Conservation (phyloP, 495 filamentous ascomycete genomes). For the Trichoderma virens region DNA sequence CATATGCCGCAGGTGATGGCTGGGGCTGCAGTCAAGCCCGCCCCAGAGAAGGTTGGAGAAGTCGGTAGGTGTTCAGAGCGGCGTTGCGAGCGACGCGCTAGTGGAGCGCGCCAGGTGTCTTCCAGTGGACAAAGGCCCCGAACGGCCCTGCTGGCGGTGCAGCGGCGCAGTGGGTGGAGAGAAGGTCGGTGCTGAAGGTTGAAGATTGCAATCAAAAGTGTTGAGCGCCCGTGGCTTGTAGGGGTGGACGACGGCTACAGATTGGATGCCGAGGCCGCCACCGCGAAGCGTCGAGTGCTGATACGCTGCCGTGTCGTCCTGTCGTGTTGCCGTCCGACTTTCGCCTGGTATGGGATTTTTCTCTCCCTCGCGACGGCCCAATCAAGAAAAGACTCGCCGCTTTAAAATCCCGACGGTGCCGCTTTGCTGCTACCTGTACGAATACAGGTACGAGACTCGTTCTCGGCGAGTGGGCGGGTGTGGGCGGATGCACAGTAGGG, state of each 20-base stretch:
- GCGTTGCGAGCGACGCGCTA: not conserved
- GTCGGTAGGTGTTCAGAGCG: not conserved
- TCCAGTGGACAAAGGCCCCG: not conserved
- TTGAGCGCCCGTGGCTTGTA: too few relatives aligned
- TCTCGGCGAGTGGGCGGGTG: not conserved
- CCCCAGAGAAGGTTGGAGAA: not conserved
- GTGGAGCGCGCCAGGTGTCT: not conserved
- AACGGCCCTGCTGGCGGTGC: conserved; percentile 2
- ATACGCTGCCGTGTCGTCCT: not conserved
- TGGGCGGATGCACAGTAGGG: not conserved
- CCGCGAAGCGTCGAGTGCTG: not conserved
- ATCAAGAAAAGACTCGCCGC: not conserved
- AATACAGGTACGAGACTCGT: not conserved
- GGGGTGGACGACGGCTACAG: not conserved
- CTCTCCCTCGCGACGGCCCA: not conserved
- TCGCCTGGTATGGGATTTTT: not conserved
- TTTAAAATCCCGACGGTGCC: not conserved
- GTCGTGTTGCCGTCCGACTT: not conserved
- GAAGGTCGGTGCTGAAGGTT: not conserved
- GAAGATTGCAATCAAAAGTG: not conserved
- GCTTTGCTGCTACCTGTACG: not conserved
- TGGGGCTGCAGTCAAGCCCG: not conserved
- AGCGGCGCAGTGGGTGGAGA: conserved; percentile 4
- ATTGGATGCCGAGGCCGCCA: conserved; percentile 5
- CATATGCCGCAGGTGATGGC: not conserved